A percentile compares a stretch with the other conserved stretches of the same genome.
Evolutionary conservation across 345 rosid species (phyloP).

Genomic region (Salix udensis): DNA sequence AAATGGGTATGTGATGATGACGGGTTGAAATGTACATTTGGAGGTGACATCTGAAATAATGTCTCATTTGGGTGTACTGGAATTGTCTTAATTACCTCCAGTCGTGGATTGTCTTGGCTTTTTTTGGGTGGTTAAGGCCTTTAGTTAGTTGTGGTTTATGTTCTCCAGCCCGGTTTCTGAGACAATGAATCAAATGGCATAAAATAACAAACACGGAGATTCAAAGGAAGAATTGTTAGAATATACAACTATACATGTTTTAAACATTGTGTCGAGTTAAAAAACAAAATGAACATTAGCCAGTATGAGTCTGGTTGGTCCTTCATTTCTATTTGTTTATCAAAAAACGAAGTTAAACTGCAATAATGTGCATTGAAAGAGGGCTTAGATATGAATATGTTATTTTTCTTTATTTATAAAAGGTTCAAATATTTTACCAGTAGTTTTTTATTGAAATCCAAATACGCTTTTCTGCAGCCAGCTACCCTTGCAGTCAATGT

Average conservation of each 20-base stretch:
- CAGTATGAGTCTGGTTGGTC: not conserved
- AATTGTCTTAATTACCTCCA: not conserved
- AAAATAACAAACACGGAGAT: not conserved
- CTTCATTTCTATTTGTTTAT: not conserved
- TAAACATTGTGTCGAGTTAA: not conserved
- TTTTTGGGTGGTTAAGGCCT: not conserved
- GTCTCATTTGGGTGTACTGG: not conserved
- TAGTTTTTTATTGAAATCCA: conserved; percentile 15
- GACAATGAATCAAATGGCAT: not conserved
- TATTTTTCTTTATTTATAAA: not conserved
- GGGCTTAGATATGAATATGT: not conserved
- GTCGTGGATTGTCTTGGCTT: not conserved
- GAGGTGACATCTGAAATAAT: not conserved
- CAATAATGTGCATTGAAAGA: not conserved
- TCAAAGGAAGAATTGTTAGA: not conserved
- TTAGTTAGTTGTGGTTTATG: not conserved
- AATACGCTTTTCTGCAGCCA: conserved; percentile 49
- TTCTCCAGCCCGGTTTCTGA: not conserved
- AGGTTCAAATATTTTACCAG: not conserved
- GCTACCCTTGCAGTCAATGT: conserved; percentile 75
- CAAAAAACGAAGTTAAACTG: not conserved
- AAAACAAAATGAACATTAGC: not conserved
- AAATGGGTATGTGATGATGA: not conserved
- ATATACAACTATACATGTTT: not conserved
- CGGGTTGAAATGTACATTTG: not conserved